phyloP scores from a whole-genome alignment of 345 rosid genomes.

The Corymbia maculata region DNA sequence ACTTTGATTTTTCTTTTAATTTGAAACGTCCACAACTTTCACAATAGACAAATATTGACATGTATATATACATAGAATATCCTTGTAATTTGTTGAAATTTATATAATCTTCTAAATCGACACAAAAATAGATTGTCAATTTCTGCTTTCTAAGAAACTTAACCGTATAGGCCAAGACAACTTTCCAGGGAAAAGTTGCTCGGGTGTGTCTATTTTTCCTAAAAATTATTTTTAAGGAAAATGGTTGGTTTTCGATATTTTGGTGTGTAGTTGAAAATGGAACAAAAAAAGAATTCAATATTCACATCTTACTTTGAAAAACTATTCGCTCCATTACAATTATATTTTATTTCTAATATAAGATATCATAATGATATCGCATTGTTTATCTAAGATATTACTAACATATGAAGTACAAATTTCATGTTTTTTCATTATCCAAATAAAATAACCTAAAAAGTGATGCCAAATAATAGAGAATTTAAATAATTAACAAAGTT shows the following conservation, averaged over 20 bases:
- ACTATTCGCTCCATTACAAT: background rate
- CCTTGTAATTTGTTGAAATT: no score
- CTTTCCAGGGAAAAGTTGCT: background rate
- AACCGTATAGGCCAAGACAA: background rate
- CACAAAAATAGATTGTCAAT: background rate
- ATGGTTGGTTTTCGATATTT: fast-evolving
- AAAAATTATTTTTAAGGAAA: no score
- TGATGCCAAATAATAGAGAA: background rate
- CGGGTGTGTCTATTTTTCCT: background rate
- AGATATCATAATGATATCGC: background rate
- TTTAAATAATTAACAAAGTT: background rate
- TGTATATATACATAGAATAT: no score
- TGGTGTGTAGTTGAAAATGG: background rate
- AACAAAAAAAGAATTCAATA: background rate
- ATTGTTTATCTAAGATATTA: background rate
- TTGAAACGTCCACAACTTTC: background rate
- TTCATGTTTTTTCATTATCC: background rate
- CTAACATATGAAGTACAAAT: background rate
- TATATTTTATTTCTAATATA: no score
- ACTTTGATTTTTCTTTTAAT: background rate
- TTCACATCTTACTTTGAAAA: background rate
- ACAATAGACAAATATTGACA: background rate
- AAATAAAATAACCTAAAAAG: background rate
- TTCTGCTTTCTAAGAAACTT: background rate
- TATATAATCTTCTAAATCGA: background rate